phyloP scores from a whole-genome alignment of 768 basidiomycete species.

The Amanita subjunquillea region DNA sequence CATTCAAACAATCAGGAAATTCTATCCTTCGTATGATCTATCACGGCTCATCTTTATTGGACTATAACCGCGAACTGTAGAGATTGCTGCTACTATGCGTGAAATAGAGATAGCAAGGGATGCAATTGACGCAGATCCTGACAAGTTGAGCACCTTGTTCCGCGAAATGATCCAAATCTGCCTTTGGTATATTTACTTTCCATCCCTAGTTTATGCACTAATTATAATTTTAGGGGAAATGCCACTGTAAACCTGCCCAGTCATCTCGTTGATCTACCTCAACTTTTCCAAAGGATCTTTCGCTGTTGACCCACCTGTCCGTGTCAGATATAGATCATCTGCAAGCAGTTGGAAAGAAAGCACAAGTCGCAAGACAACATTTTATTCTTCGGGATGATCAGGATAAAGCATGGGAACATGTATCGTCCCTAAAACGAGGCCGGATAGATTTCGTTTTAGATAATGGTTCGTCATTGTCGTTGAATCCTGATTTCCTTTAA shows the following conservation, averaged over 20 bases:
- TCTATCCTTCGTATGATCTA: slow-evolving; percentile 65
- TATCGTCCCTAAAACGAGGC: slow-evolving; percentile 42
- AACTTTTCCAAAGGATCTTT: slow-evolving; percentile 60
- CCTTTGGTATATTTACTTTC: slow-evolving; percentile 46
- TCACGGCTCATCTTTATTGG: background rate
- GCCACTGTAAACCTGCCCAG: slow-evolving; percentile 54
- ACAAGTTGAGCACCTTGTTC: slow-evolving; percentile 56
- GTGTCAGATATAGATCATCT: slow-evolving; percentile 74
- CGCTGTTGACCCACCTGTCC: slow-evolving; percentile 78
- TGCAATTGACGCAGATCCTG: slow-evolving; percentile 31
- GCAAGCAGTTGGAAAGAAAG: slow-evolving; percentile 75
- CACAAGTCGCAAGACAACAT: slow-evolving; percentile 62
- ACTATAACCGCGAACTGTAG: slow-evolving; percentile 22
- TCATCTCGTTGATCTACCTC: background rate
- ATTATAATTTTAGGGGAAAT: slow-evolving; percentile 61
- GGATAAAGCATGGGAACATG: slow-evolving; percentile 58
- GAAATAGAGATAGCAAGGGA: slow-evolving; percentile 47
- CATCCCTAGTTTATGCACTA: background rate
- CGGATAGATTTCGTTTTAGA: slow-evolving; percentile 85
- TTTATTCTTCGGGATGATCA: slow-evolving; percentile 86
- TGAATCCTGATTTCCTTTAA: background rate
- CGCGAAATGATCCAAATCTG: slow-evolving; percentile 87
- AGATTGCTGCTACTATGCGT: slow-evolving; percentile 64
- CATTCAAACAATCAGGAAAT: slow-evolving; percentile 67
- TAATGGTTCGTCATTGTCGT: slow-evolving; percentile 47